Base-by-base conservation (phyloP, 2,329 filamentous ascomycete species). In the Penicillium janthinellum region DNA sequence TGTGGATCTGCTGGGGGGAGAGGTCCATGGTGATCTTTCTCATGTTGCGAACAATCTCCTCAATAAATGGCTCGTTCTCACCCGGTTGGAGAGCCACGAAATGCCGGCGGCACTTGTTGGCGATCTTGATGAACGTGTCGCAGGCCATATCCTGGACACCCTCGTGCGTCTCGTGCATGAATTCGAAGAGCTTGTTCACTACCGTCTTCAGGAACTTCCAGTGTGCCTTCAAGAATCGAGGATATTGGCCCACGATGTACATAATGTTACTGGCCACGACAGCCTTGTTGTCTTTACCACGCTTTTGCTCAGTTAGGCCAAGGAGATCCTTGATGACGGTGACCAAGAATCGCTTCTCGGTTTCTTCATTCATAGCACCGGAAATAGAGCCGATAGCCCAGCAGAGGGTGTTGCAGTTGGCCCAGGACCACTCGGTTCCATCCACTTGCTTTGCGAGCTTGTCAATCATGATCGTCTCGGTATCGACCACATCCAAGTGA, bases 121-220 rank as follows among this genome's bases (percentile, higher is more conserved):
- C 96, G 74, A 99, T 99, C 83, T 99, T 99, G 80, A 99, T 99
- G 72, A 99, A 99, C 0, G 95, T 99, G 78, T 99, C 96, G 76
- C 95, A 99, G 71, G 95, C 95, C 96, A 99, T 99, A 79, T 99
- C 95, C 79, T 99, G 96, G 28, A 99, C 95, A 82, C 91, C 95
- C 82, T 99, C 95, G 72, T 99, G 95, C 1, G 95, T 98, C 78
- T 99, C 95, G 77, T 99, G 95, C 95, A 99, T 99, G 75, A 99
- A 99, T 80, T 99, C 95, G 72, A 99, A 99, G 5, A 99, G 85
- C 82, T 99, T 99, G 81, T 99, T 99, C 72, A 99, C 95, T 17
- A 99, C 95, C 2, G 95, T 99, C 87, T 99, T 99, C 58, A 99
- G 83, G 80, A 99, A 99, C 77, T 99, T 99, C 95, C 95, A 99